Evolutionary conservation across 192 early-diverging fungal genomes (phyloP).

Genomic region (Funneliformis geosporum): DNA sequence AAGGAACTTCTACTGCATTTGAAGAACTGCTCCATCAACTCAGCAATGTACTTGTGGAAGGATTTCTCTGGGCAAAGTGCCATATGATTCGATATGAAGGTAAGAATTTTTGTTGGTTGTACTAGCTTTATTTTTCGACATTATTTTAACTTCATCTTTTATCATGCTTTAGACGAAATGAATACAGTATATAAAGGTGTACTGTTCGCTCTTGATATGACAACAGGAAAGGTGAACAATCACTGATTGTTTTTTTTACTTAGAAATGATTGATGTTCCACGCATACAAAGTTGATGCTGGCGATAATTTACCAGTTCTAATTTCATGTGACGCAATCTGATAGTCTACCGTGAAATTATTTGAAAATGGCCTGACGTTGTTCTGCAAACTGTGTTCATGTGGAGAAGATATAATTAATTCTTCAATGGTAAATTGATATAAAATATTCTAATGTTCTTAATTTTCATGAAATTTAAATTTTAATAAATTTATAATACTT

Average conservation of each 20-base stretch:
- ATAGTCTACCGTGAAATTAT: constrained; percentile 33
- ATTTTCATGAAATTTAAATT: not conserved
- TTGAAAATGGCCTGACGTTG: constrained; percentile 28
- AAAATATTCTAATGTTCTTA: not conserved
- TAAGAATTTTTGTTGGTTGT: not conserved
- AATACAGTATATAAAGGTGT: constrained; percentile 10
- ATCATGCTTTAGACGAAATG: constrained; percentile 16
- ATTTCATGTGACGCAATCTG: constrained; percentile 20
- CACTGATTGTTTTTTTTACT: constrained; percentile 14
- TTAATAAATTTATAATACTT: not conserved
- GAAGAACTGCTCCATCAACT: not conserved
- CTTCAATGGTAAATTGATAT: constrained; percentile 20
- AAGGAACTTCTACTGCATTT: not conserved
- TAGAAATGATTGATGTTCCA: constrained; percentile 6
- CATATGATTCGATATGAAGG: constrained; percentile 9
- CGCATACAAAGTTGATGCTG: constrained; percentile 6
- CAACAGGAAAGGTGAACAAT: constrained; percentile 32
- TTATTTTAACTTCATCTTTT: not conserved
- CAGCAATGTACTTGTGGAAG: constrained; percentile 22
- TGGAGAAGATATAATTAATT: constrained; percentile 27
- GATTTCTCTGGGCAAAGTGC: constrained; percentile 14
- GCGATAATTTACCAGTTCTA: constrained; percentile 23
- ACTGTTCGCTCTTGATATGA: constrained; percentile 26
- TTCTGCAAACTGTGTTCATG: constrained; percentile 33
- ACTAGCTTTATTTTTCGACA: not conserved